These are phyloP conservation scores for Triticum dicoccoides DNA, from an alignment of 176 grass and related monocot species.

Conservation along the genomic window DNA sequence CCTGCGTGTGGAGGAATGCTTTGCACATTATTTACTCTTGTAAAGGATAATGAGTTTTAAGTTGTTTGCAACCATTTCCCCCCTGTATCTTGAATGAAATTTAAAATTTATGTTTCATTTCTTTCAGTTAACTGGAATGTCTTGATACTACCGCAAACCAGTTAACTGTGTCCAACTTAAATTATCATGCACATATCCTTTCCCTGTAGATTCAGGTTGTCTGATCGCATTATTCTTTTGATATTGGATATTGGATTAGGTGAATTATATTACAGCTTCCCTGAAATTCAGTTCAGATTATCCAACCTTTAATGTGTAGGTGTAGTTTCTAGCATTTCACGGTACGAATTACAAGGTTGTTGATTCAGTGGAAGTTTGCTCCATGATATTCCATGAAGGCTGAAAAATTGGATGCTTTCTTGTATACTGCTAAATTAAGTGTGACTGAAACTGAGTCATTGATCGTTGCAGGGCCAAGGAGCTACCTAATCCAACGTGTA, in stretches of 20 bases:
- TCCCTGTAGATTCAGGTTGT: neutral
- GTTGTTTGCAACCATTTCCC: neutral
- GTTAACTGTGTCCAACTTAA: neutral
- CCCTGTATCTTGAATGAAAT: neutral
- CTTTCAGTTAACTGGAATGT: neutral
- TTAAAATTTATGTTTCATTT: neutral
- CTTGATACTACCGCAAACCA: neutral
- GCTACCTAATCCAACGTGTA: conserved; percentile 46
- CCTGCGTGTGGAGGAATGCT: neutral
- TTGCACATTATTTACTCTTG: neutral
- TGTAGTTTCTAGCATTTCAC: conserved; percentile 2
- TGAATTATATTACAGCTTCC: neutral
- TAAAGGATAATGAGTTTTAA: neutral
- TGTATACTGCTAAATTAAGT: conserved; percentile 14
- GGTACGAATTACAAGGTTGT: neutral
- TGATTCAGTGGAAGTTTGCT: neutral
- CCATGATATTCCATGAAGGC: neutral
- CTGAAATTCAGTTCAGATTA: neutral
- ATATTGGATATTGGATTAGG: neutral
- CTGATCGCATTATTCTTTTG: neutral
- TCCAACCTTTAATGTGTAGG: neutral
- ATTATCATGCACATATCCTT: neutral
- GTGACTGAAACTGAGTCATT: neutral
- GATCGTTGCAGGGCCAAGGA: conserved; percentile 42
- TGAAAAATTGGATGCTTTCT: neutral